phyloP scores from a whole-genome alignment of 1,284 basidiomycete genomes.

The Abortiporus biennis region DNA sequence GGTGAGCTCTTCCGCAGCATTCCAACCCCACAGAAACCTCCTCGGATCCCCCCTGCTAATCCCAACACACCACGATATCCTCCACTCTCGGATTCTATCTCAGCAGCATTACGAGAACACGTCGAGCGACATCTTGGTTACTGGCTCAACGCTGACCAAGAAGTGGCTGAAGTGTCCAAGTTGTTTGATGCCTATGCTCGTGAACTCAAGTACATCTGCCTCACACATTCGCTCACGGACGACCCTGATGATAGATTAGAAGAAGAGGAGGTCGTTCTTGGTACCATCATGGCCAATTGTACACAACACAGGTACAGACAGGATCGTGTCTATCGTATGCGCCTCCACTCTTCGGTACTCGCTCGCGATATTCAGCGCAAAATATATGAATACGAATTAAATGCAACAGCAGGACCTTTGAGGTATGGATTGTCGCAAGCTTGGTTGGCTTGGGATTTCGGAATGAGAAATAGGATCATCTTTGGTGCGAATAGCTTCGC shows the following conservation, averaged over 20 bases:
- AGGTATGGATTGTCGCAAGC: conserved; percentile 41
- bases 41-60: conserved; percentile 15
- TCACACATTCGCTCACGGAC: conserved; percentile 62
- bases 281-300: conserved; percentile 61
- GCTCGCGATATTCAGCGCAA: conserved; percentile 45
- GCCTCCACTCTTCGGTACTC: conserved; percentile 46
- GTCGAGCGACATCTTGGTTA: conserved; percentile 33
- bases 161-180: conserved; percentile 25
- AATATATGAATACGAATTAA: conserved; percentile 30
- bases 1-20: conserved; percentile 65
- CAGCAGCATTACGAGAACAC: conserved; percentile 31
- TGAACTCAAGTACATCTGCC: conserved; percentile 63
- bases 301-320: conserved; percentile 52
- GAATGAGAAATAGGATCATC: conserved; percentile 33
- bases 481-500: conserved; percentile 68
- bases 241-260: conserved; percentile 46
- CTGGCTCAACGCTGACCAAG: conserved; percentile 24
- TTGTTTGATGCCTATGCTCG: conserved; percentile 50
- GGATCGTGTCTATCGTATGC: conserved; percentile 59
- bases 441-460: conserved; percentile 62
- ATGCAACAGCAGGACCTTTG: conserved; percentile 26
- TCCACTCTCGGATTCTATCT: conserved; percentile 43
- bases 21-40: conserved; percentile 35
- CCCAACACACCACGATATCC: conserved; percentile 9
- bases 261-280: conserved; percentile 70